phyloP scores from a whole-genome alignment of 2,329 filamentous ascomycete species.

The Sordariomycetes sp. region DNA sequence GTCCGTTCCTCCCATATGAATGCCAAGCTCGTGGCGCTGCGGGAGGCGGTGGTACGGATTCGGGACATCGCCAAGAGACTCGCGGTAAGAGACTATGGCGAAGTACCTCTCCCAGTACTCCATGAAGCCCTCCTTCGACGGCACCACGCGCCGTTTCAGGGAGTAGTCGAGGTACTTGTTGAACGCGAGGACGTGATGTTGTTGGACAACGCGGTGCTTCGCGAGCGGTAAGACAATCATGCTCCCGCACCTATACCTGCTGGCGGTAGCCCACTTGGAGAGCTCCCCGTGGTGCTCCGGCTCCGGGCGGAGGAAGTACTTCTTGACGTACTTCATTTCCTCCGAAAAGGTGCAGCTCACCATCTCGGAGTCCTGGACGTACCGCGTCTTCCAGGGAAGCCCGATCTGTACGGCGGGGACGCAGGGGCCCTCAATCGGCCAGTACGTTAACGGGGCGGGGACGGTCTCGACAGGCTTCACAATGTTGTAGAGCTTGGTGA shows the following conservation, averaged over 20 bases:
- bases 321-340: constrained; percentile 1
- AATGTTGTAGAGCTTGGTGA: not conserved
- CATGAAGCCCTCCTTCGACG: constrained; percentile 2
- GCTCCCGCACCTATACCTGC: not conserved
- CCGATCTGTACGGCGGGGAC: constrained; percentile 1
- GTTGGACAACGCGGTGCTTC: not conserved
- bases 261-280: not conserved
- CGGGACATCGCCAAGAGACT: not conserved
- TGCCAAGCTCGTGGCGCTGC: not conserved
- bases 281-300: not conserved
- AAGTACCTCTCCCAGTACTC: constrained; percentile 1
- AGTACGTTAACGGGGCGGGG: not conserved
- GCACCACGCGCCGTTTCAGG: not conserved
- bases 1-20: not conserved
- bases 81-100: not conserved
- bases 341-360: not conserved
- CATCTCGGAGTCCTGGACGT: not conserved
- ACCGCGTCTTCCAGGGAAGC: constrained; percentile 2
- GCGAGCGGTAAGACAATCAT: not conserved
- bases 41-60: constrained; percentile 1
- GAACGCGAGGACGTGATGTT: not conserved
- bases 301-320: not conserved
- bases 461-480: constrained; percentile 1
- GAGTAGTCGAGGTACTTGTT: constrained; percentile 3
- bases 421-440: not conserved